Conservation (phyloP, 1,139 yeast genomes). For the Zygotorulaspora mrakii region DNA sequence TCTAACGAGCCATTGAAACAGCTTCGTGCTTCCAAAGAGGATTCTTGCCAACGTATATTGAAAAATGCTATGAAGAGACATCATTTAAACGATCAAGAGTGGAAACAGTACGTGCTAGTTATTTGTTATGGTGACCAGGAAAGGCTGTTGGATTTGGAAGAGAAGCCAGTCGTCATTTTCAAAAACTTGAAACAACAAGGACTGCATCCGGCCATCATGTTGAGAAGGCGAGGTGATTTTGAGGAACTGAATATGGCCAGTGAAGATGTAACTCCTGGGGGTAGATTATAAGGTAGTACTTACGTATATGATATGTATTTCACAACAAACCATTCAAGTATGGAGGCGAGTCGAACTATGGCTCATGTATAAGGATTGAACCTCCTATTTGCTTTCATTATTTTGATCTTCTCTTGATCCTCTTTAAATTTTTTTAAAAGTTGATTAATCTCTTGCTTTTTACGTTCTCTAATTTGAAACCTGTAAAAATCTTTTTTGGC, state of each 20-base stretch:
- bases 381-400: slow-evolving; percentile 74
- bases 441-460: slow-evolving; percentile 89
- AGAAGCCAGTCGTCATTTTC: slow-evolving; percentile 84
- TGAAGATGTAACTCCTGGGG: slow-evolving; percentile 32
- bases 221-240: slow-evolving; percentile 68
- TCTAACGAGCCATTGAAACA: slow-evolving; percentile 73
- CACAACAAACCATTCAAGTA: slow-evolving; percentile 10
- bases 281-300: slow-evolving; percentile 23
- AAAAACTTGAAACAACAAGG: slow-evolving; percentile 86
- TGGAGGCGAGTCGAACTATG: too few relatives aligned
- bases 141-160: slow-evolving; percentile 75
- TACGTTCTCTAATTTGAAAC: slow-evolving; percentile 90
- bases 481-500: slow-evolving; percentile 91
- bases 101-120: slow-evolving; percentile 85
- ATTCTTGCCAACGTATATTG: slow-evolving; percentile 82
- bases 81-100: slow-evolving; percentile 71
- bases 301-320: neutral
- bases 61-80: slow-evolving; percentile 90
- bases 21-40: slow-evolving; percentile 83
- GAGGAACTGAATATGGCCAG: slow-evolving; percentile 31
- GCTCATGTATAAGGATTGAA: slow-evolving; percentile 69
- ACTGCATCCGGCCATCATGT: slow-evolving; percentile 88
- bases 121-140: slow-evolving; percentile 92
- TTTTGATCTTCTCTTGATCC: slow-evolving; percentile 80
- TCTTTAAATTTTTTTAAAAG: slow-evolving; percentile 76